These are phyloP conservation scores for Juglanconis juglandina DNA, from an alignment of 2,329 filamentous ascomycete genomes.

Conservation along the genomic window DNA sequence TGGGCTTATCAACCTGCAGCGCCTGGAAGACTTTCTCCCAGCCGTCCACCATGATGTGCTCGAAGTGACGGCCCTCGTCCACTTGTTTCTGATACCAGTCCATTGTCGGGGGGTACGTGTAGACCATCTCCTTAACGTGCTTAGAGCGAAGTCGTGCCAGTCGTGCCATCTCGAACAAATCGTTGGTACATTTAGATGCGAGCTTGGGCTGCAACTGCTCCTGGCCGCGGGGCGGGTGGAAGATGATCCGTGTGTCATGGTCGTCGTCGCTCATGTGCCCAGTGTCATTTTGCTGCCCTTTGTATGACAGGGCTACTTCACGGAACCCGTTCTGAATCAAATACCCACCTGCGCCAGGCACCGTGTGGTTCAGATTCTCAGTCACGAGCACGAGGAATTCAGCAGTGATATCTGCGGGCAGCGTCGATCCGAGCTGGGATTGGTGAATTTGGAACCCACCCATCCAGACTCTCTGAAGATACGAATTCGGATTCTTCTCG, in stretches of 20 bases:
- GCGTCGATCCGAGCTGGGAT: conserved; percentile 18
- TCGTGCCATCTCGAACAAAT: conserved; percentile 38
- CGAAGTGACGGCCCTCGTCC: conserved; percentile 44
- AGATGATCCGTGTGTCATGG: conserved; percentile 35
- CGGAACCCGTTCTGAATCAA: conserved; percentile 38
- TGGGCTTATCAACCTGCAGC: background rate
- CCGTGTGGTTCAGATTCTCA: conserved; percentile 27
- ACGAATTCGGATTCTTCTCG: conserved; percentile 29
- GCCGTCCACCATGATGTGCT: conserved; percentile 43
- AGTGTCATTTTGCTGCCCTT: conserved; percentile 19
- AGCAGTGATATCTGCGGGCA: conserved; percentile 42
- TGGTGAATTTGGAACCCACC: conserved; percentile 32
- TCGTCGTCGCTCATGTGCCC: conserved; percentile 22
- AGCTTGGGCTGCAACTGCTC: background rate
- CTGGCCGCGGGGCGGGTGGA: conserved; percentile 42
- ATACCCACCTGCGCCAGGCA: conserved; percentile 32
- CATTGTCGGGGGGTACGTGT: conserved; percentile 43
- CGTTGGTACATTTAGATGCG: conserved; percentile 39
- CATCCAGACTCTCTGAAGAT: conserved; percentile 44
- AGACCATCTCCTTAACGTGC: conserved; percentile 29
- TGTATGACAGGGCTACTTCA: conserved; percentile 21
- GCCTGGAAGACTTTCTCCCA: conserved; percentile 40
- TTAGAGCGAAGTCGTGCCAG: conserved; percentile 21
- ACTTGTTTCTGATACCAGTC: conserved; percentile 51
- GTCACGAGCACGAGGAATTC: conserved; percentile 33